Conservation (phyloP, 768 basidiomycete species). For the Infundibulicybe gibba region DNA sequence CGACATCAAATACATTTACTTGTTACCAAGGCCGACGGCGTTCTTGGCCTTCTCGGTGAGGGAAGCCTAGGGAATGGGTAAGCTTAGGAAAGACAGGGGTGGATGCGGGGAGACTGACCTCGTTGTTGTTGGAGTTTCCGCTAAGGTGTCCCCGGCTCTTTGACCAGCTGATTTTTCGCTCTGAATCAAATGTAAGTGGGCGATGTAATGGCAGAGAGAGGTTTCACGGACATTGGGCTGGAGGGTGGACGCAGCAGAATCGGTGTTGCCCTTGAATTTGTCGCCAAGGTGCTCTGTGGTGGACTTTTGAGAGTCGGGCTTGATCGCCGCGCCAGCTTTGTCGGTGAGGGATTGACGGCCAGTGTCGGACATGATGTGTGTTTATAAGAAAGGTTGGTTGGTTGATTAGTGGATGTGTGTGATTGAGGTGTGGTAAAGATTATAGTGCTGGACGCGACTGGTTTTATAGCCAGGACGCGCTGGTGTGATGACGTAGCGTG, state of each 20-base stretch:
- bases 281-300: constrained; percentile 48
- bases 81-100: not conserved
- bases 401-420: not conserved
- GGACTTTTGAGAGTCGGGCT: constrained; percentile 63
- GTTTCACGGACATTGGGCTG: constrained; percentile 41
- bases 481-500: not conserved
- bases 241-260: constrained; percentile 42
- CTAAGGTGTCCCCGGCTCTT: constrained; percentile 43
- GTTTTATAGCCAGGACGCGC: no score
- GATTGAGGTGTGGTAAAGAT: no score
- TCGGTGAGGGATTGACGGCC: constrained; percentile 57
- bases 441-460: no score
- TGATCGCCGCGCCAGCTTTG: constrained; percentile 47
- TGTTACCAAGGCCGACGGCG: constrained; percentile 40
- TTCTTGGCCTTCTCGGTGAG: constrained; percentile 50
- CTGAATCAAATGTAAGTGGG: constrained; percentile 16
- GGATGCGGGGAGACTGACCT: constrained; percentile 17
- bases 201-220: not conserved
- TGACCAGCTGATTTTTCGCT: constrained; percentile 51
- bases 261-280: constrained; percentile 40
- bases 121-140: constrained; percentile 44
- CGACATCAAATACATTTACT: not conserved
- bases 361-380: constrained; percentile 47
- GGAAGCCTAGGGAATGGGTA: constrained; percentile 24
- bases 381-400: not conserved